Evolutionary conservation across 2,329 filamentous ascomycete genomes (phyloP).

Genomic region (Rutstroemia sp.): DNA sequence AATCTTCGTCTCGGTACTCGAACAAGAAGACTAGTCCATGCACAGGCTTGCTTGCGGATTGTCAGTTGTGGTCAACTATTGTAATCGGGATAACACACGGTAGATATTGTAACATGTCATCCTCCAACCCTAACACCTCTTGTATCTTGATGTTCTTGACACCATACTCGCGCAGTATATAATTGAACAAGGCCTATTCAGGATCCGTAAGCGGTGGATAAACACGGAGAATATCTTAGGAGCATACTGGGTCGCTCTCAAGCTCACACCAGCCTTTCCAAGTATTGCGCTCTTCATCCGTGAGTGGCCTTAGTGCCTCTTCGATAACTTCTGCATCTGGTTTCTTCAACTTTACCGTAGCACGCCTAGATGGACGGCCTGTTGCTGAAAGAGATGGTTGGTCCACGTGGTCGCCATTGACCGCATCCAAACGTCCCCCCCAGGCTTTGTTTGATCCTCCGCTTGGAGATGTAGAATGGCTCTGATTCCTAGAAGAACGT

Average conservation of each 20-base stretch:
- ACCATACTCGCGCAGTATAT: constrained; percentile 73
- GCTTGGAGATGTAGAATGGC: not conserved
- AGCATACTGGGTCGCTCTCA: constrained; percentile 73
- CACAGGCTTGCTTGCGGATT: constrained; percentile 54
- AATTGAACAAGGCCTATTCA: constrained; percentile 72
- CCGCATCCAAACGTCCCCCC: not conserved
- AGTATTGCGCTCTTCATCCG: constrained; percentile 44
- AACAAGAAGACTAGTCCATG: constrained; percentile 89
- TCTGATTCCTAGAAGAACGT: constrained; percentile 2
- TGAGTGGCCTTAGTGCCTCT: constrained; percentile 37
- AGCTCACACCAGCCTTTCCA: constrained; percentile 77
- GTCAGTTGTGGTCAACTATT: constrained; percentile 24
- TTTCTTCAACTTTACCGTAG: not conserved
- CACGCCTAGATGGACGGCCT: not conserved
- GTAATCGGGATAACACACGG: constrained; percentile 41
- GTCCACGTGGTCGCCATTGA: not conserved
- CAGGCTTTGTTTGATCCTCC: not conserved
- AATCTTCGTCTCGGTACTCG: constrained; percentile 50
- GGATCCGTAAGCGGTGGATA: not conserved
- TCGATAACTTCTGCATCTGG: constrained; percentile 6
- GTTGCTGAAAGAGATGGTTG: not conserved
- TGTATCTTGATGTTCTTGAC: constrained; percentile 65
- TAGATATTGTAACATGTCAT: constrained; percentile 53
- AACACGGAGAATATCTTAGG: not conserved
- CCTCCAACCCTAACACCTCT: constrained; percentile 69